These are phyloP conservation scores for Coemansia reversa DNA, from an alignment of 192 early-diverging fungal species.

Conservation along the genomic window DNA sequence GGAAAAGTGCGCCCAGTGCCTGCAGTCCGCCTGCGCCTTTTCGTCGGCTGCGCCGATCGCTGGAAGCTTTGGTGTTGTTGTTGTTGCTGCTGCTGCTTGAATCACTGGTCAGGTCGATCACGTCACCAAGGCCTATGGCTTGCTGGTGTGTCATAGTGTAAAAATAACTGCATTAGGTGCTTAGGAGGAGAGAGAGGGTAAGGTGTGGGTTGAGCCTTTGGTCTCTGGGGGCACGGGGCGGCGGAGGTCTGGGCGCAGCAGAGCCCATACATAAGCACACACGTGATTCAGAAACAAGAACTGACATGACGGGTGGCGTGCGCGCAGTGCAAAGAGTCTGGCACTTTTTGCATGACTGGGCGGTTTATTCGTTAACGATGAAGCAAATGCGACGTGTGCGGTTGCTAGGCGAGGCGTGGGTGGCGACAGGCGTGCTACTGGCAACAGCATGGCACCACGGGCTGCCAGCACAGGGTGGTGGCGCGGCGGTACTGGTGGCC, in stretches of 20 bases:
- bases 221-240: too few species aligned
- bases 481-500: neutral
- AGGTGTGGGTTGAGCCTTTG: neutral
- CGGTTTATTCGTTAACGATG: neutral
- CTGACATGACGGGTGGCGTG: too few species aligned
- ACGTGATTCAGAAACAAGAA: too few species aligned
- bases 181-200: too few species aligned
- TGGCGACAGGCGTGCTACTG: constrained; percentile 19
- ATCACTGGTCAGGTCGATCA: constrained; percentile 29
- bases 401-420: constrained; percentile 34
- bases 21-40: too few species aligned
- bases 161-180: neutral
- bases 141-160: neutral
- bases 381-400: constrained; percentile 12
- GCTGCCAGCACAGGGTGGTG: constrained; percentile 4
- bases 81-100: constrained; percentile 7
- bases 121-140: neutral
- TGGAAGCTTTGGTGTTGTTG: too few species aligned
- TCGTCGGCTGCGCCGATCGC: too few species aligned
- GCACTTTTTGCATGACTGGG: too few species aligned
- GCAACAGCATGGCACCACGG: constrained; percentile 6
- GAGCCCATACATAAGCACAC: too few species aligned
- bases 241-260: neutral
- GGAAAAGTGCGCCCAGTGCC: too few species aligned
- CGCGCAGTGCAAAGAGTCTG: too few species aligned